These are phyloP conservation scores for Tylopilus sp. DNA, from an alignment of 768 basidiomycete species.

Conservation along the genomic window DNA sequence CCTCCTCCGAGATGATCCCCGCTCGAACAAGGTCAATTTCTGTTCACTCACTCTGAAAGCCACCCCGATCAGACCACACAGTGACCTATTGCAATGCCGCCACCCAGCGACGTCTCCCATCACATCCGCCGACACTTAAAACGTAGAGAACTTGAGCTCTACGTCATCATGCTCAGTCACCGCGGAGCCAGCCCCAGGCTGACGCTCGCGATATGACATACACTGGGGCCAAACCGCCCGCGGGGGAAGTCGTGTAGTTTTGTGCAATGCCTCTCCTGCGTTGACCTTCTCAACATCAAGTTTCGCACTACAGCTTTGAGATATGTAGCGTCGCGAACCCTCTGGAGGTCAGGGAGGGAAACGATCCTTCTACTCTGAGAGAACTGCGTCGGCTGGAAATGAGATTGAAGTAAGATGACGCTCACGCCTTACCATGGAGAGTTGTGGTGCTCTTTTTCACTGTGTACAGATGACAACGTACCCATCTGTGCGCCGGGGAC, in stretches of 20 bases:
- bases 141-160: conserved; percentile 1
- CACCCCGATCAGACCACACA: conserved; percentile 51
- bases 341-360: conserved; percentile 34
- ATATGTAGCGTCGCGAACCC: conserved; percentile 49
- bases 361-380: conserved; percentile 47
- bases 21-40: conserved; percentile 70
- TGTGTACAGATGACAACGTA: no score
- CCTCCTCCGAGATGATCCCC: conserved; percentile 72
- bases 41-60: conserved; percentile 52
- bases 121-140: background rate
- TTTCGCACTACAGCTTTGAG: conserved; percentile 39
- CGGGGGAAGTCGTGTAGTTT: conserved; percentile 37
- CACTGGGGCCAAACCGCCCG: background rate
- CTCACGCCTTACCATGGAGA: conserved; percentile 61
- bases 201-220: conserved; percentile 18
- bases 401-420: conserved; percentile 19
- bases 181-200: background rate
- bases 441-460: conserved; percentile 65
- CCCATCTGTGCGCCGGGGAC: no score
- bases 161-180: background rate
- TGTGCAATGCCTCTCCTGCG: conserved; percentile 51
- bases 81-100: conserved; percentile 24
- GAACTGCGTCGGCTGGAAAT: conserved; percentile 10
- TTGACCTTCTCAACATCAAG: conserved; percentile 58
- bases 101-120: conserved; percentile 1